Base-by-base conservation (phyloP, 2,329 filamentous ascomycete species). In the Huntiella abstrusa region DNA sequence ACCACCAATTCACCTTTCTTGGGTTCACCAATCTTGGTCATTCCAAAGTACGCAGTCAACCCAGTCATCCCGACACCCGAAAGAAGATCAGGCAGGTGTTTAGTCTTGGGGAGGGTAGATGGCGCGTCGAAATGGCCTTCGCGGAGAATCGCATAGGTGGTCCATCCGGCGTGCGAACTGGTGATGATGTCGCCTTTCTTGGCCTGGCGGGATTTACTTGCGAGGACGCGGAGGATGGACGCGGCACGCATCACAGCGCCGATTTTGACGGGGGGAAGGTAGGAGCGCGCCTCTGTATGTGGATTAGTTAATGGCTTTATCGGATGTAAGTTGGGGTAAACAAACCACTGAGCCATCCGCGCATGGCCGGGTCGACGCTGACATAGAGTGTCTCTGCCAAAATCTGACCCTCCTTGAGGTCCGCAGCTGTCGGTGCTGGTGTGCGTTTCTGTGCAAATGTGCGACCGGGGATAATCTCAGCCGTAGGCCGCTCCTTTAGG, bases 1-100 rank as follows among this genome's bases (percentile, higher is more conserved):
- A 87, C 80, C 1, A 88, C 81, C 3, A 80, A 76, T 52, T 87
- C 80, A 4, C 80, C 80, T 2, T 70, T 59, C 58, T 78, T 75
- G 36, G 80, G 73, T 47, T 79, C 64, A 2, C 74, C 82, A 40
- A 87, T 71, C 47, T 80, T 70, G 28, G 73, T 59, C 57, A 87
- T 73, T 15, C 83, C 82, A 52, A 83, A 81, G 62, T 83, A 87
- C 2, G 82, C 82, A 0, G 83, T 87, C 51, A 86, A 54, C 2
- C 79, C 79, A 0, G 80, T 83, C 59, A 75, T 63, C 10, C 82
- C 82, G 33, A 73, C 63, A 17, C 71, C 69, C 4, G 75, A 74
- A 45, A 80, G 63, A 10, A 74, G 67, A 57, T 83, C 77, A 11
- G 75, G 76, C 15, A 64, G 55, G 49, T 62, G 58, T 22, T 59